These are phyloP conservation scores for Cylindrotheca fusiformis DNA, from an alignment of 108 stramenopile species.

Conservation along the genomic window DNA sequence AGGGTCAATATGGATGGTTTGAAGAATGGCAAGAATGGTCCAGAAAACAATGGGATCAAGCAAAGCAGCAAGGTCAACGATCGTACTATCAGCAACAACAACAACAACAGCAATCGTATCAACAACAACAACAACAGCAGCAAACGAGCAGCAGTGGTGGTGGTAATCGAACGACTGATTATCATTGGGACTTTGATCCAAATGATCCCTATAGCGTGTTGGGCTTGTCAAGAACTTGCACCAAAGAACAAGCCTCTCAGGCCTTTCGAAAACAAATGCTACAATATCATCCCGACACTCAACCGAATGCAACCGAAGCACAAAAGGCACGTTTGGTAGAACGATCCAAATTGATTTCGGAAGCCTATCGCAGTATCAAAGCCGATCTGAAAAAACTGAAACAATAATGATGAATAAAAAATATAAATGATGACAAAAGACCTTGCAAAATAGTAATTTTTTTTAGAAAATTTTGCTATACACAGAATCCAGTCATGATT, in stretches of 20 bases:
- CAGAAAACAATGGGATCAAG: slow-evolving; percentile 42
- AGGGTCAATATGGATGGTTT: slow-evolving; percentile 71
- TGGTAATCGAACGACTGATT: slow-evolving; percentile 43
- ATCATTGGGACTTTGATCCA: slow-evolving; percentile 76
- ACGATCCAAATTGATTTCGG: slow-evolving; percentile 73
- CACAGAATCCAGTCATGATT: too few relatives aligned
- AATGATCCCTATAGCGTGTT: slow-evolving; percentile 82
- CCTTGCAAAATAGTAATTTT: too few relatives aligned
- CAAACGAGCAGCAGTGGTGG: slow-evolving; percentile 10
- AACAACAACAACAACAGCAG: slow-evolving; percentile 34
- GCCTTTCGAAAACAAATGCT: slow-evolving; percentile 84
- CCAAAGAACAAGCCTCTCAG: slow-evolving; percentile 67
- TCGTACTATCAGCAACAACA: slow-evolving; percentile 37
- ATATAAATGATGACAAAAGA: too few relatives aligned
- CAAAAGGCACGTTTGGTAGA: slow-evolving; percentile 62
- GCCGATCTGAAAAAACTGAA: slow-evolving; percentile 24
- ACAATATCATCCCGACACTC: slow-evolving; percentile 76
- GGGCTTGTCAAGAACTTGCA: slow-evolving; percentile 52
- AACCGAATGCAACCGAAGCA: slow-evolving; percentile 55
- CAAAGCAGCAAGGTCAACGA: slow-evolving; percentile 48
- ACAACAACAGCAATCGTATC: slow-evolving; percentile 35
- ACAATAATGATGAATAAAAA: background rate
- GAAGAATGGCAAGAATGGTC: slow-evolving; percentile 83
- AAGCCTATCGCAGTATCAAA: slow-evolving; percentile 81
- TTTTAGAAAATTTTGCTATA: too few relatives aligned